phyloP scores from a whole-genome alignment of 225 moss, liverwort and hornwort species.

The Polytrichum commune region DNA sequence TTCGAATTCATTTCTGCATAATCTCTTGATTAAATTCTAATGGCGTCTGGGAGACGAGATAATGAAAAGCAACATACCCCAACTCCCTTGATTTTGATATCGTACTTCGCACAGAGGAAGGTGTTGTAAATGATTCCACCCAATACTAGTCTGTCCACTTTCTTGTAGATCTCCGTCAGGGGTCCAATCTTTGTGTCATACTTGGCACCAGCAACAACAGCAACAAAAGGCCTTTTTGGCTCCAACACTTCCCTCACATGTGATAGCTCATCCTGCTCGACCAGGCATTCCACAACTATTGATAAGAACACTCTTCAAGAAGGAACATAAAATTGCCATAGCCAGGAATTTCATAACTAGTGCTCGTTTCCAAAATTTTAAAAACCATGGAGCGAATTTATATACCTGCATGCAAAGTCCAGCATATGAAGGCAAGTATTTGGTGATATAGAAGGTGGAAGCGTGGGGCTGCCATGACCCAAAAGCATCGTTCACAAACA shows the following conservation, averaged over 20 bases:
- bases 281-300: background rate
- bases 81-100: conserved; percentile 74
- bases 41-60: background rate
- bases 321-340: too few relatives aligned
- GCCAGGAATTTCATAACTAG: too few relatives aligned
- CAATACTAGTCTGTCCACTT: conserved; percentile 67
- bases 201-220: conserved; percentile 85
- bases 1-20: too few relatives aligned
- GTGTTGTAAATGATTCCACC: conserved; percentile 95
- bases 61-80: conserved; percentile 22
- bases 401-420: conserved; percentile 90
- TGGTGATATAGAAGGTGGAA: conserved; percentile 84
- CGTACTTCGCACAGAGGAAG: conserved; percentile 80
- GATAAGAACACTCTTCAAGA: too few relatives aligned
- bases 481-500: conserved; percentile 91
- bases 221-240: conserved; percentile 71
- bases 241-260: conserved; percentile 74
- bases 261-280: conserved; percentile 67
- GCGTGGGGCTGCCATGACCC: conserved; percentile 92
- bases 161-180: conserved; percentile 73
- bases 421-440: conserved; percentile 82
- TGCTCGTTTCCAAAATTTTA: too few relatives aligned
- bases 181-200: conserved; percentile 95
- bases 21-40: background rate
- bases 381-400: background rate